These are phyloP conservation scores for Penicillium glabrum DNA, from an alignment of 2,329 filamentous ascomycete species.

Conservation along the genomic window DNA sequence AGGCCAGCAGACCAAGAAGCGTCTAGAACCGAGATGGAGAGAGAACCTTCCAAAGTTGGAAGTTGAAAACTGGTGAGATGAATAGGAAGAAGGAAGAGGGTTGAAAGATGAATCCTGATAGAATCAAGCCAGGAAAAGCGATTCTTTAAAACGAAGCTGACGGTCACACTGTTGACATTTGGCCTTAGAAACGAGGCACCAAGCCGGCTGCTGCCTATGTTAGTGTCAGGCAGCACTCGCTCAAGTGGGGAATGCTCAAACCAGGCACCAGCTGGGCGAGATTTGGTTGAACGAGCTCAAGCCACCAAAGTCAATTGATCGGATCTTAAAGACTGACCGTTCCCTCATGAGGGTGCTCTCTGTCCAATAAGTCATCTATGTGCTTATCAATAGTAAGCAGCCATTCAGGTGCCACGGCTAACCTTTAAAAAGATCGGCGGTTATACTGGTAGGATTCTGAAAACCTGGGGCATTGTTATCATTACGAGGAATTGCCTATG, in stretches of 20 bases:
- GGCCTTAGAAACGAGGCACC: constrained; percentile 6
- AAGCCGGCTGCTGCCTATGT: constrained; percentile 12
- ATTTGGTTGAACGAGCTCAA: too few species aligned
- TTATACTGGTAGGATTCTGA: too few species aligned
- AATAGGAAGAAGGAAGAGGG: background rate
- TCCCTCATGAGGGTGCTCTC: too few species aligned
- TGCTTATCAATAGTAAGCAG: too few species aligned
- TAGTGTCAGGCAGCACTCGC: constrained; percentile 9
- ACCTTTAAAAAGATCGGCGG: too few species aligned
- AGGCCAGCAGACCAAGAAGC: background rate
- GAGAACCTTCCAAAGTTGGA: background rate
- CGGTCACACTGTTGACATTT: background rate
- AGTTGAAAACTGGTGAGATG: background rate
- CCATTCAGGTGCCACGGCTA: too few species aligned
- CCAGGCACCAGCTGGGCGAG: too few species aligned
- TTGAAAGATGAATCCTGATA: background rate
- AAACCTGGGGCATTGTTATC: too few species aligned
- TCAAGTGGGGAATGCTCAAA: constrained; percentile 1
- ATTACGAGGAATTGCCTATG: too few species aligned
- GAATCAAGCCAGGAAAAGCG: background rate
- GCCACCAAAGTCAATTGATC: too few species aligned
- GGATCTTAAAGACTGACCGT: too few species aligned
- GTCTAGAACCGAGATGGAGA: background rate
- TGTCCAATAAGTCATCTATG: too few species aligned
- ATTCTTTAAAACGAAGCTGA: background rate